These are phyloP conservation scores for Amanita brunnescens DNA, from an alignment of 768 basidiomycete genomes.

Conservation along the genomic window DNA sequence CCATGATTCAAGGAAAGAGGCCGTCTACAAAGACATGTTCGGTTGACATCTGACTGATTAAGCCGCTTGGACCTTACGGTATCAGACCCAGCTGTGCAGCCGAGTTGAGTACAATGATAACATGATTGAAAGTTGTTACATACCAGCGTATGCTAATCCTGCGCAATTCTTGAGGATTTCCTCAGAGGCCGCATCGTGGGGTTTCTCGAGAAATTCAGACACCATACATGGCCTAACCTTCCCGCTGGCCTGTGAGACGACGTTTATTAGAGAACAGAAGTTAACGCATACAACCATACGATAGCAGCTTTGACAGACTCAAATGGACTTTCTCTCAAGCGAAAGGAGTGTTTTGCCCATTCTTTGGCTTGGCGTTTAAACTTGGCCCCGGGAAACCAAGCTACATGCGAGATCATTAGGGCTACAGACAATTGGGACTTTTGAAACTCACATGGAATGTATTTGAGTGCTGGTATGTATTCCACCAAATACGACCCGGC, in stretches of 20 bases:
- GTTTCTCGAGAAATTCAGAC: slow-evolving; percentile 17
- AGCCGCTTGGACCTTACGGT: slow-evolving; percentile 11
- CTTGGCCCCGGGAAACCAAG: slow-evolving; percentile 31
- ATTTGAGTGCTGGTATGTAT: slow-evolving; percentile 22
- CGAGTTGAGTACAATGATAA: not conserved
- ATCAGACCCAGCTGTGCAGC: slow-evolving; percentile 26
- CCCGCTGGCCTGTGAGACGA: slow-evolving; percentile 15
- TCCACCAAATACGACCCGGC: slow-evolving; percentile 34
- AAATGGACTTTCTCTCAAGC: slow-evolving; percentile 21
- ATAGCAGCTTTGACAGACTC: slow-evolving; percentile 18
- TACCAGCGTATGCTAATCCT: slow-evolving; percentile 32
- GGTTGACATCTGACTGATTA: not conserved
- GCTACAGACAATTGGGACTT: not conserved
- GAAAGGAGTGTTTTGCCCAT: slow-evolving; percentile 14
- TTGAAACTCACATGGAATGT: slow-evolving; percentile 19
- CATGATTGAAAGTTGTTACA: slow-evolving; percentile 4
- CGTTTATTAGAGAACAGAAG: not conserved
- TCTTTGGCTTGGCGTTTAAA: slow-evolving; percentile 23
- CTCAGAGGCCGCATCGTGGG: slow-evolving; percentile 14
- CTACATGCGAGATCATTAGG: slow-evolving; percentile 7
- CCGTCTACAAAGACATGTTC: slow-evolving; percentile 15
- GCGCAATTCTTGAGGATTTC: slow-evolving; percentile 33
- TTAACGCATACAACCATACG: slow-evolving; percentile 9
- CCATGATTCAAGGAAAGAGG: slow-evolving; percentile 5
- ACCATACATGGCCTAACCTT: slow-evolving; percentile 18